Base-by-base conservation (phyloP, 345 rosid genomes). In the Sonneratia alba region DNA sequence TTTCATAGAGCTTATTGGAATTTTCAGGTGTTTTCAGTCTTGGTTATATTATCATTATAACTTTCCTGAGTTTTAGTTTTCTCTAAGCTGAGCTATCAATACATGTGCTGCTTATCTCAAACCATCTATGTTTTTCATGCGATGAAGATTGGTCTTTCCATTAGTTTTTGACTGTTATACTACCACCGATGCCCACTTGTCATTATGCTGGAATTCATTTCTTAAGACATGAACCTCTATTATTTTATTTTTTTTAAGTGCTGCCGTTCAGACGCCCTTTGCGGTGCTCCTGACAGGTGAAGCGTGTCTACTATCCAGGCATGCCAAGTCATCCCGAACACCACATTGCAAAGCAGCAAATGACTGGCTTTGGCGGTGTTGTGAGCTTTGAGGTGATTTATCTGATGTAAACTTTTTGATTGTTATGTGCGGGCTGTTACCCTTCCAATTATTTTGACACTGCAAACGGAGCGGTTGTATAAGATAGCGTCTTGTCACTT, bases 321-420 rank as follows among this genome's bases (percentile, higher is more conserved):
- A 83, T 95, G 82, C 74, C 86, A 42, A 90, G 94, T 89, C 99
- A 95, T 79, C 96, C 96, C 68, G 99, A 95, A 66, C 91, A 95
- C 85, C 80, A 85, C 72, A 78, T 95, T 74, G 98, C 99, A 74
- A 89, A 91, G 84, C 75, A 71, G 79, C 99, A 95, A 82, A 95
- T 95, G 99, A 89, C 89, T 67, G 99, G 99, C 76, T 95, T 83
- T 82, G 98, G 98, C 67, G 99, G 99, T 74, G 99, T 95, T 56
- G 96, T 95, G 75, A 95, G 99, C 85, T 92, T 95, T 77, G 99
- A 47, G 99, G 99, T 88, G 76, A 70, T 84, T 57, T 22, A 70
- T 51, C 10, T 5, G 45, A 42, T 42, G 45, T 55, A 43, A 37
- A 67, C 43, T 68, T 15, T 56, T 21, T 6, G 5, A 24, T 51